Evolutionary conservation across 108 stramenopile genomes (phyloP), one percentile per base, ranked within the genome.

Genomic region (Fragilaria crotonensis): DNA sequence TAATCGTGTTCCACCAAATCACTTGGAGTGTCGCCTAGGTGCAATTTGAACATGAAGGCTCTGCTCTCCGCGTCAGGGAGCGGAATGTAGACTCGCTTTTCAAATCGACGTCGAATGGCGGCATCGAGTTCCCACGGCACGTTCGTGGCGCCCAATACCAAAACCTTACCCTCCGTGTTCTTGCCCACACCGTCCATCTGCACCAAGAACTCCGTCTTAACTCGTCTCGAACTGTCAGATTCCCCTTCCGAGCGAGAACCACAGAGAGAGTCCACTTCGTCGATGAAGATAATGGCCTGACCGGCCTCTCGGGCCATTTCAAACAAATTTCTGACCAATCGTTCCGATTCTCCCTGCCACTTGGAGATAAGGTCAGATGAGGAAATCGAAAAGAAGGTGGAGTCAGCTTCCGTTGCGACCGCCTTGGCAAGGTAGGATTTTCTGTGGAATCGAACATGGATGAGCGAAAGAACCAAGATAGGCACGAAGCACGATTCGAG

Each of bases 151-250:
- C 95, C 96, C 48, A 98, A 69, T 0, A 97, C 92, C 1, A 97
- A 70, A 18, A 97, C 75, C 52, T 85, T 82, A 20, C 76, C 81
- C 4, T 87, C 79, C 36, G 36, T 41, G 9, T 71, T 70, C 56
- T 91, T 87, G 17, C 93, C 93, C 18, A 98, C 96, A 31, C 97
- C 97, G 54, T 98, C 93, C 97, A 99, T 97, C 79, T 99, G 99
- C 7, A 99, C 97, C n/a, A 99, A 72, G 73, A 99, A 98, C 67
- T 99, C 99, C 1, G 97, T 98, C 77, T 97, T 98, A 62, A 99
- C 93, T 22, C 95, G 76, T 45, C 98, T 68, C 18, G 89, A 62
- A 3, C 89, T 85, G 59, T 97, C 98, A 48, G 62, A 74, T 76
- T 97, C 95, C 25, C 96, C 98, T 67, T 97, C 96, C 5, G 70